Conservation (phyloP, 352 stramenopile genomes). For the Pythium scleroteichum region DNA sequence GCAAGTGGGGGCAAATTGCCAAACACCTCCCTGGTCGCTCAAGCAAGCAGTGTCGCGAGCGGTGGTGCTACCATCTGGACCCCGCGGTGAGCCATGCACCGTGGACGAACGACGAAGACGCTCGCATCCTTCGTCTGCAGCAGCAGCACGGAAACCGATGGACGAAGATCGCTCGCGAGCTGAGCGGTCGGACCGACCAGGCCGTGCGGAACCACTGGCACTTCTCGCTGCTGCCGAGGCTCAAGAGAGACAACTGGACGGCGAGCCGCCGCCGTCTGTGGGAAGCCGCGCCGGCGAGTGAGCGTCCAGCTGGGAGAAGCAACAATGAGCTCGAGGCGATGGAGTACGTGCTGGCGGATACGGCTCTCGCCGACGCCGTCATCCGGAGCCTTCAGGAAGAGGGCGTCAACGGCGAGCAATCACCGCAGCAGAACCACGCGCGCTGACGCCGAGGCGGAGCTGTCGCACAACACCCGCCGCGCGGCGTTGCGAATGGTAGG, state of each 20-base stretch:
- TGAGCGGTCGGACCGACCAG: slow-evolving; percentile 89
- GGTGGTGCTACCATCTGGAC: slow-evolving; percentile 95
- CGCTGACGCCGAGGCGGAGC: no score
- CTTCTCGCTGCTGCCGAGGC: background rate
- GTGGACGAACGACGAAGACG: slow-evolving; percentile 79
- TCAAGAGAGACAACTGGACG: background rate
- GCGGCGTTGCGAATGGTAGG: background rate
- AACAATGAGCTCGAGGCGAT: background rate
- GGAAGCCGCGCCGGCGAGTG: background rate
- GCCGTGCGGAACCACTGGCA: slow-evolving; percentile 40
- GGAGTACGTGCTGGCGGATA: background rate
- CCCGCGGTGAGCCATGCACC: slow-evolving; percentile 84
- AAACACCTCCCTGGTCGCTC: slow-evolving; percentile 78
- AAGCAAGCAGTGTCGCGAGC: slow-evolving; percentile 94
- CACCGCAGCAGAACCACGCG: no score
- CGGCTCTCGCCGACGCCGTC: background rate
- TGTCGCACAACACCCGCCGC: no score
- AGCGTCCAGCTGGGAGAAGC: no score
- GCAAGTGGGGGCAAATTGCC: slow-evolving; percentile 84
- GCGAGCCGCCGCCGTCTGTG: background rate
- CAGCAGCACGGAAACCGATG: slow-evolving; percentile 85
- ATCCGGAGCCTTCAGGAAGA: slow-evolving; percentile 1
- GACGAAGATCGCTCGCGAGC: slow-evolving; percentile 88
- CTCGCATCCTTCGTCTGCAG: slow-evolving; percentile 27
- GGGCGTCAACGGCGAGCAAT: background rate